Evolutionary conservation across 2,329 filamentous ascomycete species (phyloP).

Genomic region (Pseudogymnoascus sp.): DNA sequence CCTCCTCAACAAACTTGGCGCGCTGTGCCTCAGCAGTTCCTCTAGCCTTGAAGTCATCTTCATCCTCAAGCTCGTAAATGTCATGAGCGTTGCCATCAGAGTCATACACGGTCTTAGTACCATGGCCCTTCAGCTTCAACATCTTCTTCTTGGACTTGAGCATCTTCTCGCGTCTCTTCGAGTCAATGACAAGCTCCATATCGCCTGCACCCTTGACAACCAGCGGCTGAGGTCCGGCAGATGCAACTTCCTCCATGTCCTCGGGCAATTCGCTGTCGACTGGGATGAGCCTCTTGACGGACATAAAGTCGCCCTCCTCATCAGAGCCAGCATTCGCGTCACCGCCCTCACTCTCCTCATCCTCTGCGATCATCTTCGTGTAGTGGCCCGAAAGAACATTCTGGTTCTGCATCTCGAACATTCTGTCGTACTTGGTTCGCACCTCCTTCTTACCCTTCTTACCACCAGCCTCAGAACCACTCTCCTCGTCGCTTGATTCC

Average conservation of each 20-base stretch:
- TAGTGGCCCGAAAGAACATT: conserved; percentile 94
- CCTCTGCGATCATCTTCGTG: conserved; percentile 68
- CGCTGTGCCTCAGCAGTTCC: conserved; percentile 72
- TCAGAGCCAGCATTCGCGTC: conserved; percentile 41
- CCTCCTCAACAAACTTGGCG: conserved; percentile 66
- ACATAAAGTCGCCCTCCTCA: conserved; percentile 75
- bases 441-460: conserved; percentile 57
- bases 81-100: conserved; percentile 81
- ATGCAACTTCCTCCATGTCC: conserved; percentile 32
- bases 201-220: conserved; percentile 59
- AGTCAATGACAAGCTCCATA: conserved; percentile 76
- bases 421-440: conserved; percentile 90
- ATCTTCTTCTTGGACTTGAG: conserved; percentile 91
- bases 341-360: conserved; percentile 36
- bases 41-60: conserved; percentile 67
- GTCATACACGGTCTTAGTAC: conserved; percentile 81
- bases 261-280: conserved; percentile 49
- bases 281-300: conserved; percentile 78
- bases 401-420: conserved; percentile 96
- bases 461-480: conserved; percentile 44
- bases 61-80: conserved; percentile 80
- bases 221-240: conserved; percentile 39
- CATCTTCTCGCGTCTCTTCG: conserved; percentile 91
- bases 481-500: conserved; percentile 47
- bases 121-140: conserved; percentile 79